Evolutionary conservation across 345 rosid species (phyloP).

Genomic region (Sonneratia caseolaris): DNA sequence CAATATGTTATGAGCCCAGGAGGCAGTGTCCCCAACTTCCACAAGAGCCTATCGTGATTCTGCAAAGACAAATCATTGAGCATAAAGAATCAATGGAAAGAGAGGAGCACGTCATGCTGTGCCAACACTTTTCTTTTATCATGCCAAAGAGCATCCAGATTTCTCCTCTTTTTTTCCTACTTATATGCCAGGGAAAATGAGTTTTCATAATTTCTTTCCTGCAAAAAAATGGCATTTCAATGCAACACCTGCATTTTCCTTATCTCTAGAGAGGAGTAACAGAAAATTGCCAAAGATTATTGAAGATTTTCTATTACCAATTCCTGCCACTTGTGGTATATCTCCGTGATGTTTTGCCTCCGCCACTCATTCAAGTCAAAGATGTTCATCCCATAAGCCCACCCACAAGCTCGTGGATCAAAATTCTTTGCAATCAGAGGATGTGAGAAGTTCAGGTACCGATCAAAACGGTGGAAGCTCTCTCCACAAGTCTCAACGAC

Average conservation of each 20-base stretch:
- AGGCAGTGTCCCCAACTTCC: conserved; percentile 49
- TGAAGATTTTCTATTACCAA: conserved; percentile 36
- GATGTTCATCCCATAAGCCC: conserved; percentile 98
- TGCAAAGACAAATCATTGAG: conserved; percentile 8
- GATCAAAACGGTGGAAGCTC: conserved; percentile 92
- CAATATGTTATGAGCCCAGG: conserved; percentile 46
- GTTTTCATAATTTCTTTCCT: not conserved
- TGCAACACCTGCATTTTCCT: not conserved
- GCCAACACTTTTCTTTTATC: not conserved
- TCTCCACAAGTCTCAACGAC: conserved; percentile 99
- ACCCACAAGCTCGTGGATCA: conserved; percentile 92
- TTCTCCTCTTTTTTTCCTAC: not conserved
- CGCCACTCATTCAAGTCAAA: conserved; percentile 88
- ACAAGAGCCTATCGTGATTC: conserved; percentile 36
- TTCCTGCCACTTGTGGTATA: conserved; percentile 89
- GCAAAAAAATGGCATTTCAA: no score
- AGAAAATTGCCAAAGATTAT: not conserved
- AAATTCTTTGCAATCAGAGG: conserved; percentile 83
- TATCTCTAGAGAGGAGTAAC: not conserved
- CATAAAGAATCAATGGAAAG: not conserved
- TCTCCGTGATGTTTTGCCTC: conserved; percentile 75
- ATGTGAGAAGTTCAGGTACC: conserved; percentile 95
- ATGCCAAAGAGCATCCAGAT: not conserved
- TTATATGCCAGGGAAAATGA: not conserved
- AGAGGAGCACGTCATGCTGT: not conserved